Evolutionary conservation across 345 rosid genomes (phyloP).

Genomic region (Dipteronia sinensis): DNA sequence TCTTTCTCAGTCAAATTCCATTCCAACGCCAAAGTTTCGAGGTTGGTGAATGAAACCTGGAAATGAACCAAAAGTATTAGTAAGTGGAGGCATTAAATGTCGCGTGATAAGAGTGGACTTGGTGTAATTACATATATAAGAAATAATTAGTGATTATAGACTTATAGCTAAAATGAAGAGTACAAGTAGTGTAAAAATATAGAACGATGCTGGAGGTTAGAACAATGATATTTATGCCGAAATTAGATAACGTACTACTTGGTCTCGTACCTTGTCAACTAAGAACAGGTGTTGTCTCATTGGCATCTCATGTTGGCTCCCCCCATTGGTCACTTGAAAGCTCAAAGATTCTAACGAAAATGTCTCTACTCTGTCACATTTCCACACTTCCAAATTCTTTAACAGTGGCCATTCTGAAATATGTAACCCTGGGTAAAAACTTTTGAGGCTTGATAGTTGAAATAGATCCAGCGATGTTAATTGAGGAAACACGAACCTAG

Average conservation of each 20-base stretch:
- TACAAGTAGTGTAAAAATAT: no score
- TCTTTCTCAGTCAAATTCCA: no score
- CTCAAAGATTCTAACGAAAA: background rate
- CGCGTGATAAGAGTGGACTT: no score
- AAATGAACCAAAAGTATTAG: no score
- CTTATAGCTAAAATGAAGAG: no score
- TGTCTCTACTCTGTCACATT: conserved; percentile 11
- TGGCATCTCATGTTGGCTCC: background rate
- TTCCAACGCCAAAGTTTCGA: no score
- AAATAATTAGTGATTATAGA: no score
- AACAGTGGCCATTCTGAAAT: conserved; percentile 21
- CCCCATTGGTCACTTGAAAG: background rate
- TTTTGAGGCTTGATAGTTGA: conserved; percentile 3
- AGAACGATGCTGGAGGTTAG: no score
- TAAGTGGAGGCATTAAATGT: no score
- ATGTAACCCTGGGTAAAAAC: conserved; percentile 16
- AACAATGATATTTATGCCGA: background rate
- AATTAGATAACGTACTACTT: background rate
- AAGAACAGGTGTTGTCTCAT: conserved; percentile 3
- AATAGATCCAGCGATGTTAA: background rate
- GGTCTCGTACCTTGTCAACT: no score
- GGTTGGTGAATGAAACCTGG: no score
- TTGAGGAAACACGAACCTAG: conserved; percentile 13
- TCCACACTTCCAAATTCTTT: background rate
- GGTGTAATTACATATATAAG: no score